These are phyloP conservation scores for Penstemon barbatus DNA, from an alignment of 257 asterid genomes.

Conservation along the genomic window DNA sequence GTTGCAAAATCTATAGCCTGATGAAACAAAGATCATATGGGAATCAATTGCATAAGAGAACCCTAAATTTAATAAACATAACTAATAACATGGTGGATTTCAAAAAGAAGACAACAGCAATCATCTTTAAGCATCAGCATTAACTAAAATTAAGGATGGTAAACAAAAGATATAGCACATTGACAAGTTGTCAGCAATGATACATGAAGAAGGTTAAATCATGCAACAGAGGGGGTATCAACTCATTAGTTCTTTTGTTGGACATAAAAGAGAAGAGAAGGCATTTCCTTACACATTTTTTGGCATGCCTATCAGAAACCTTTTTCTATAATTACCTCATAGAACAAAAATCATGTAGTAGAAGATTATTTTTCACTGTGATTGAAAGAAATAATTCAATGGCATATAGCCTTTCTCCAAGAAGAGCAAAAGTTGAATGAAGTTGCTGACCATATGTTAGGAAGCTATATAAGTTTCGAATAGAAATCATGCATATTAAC, in stretches of 20 bases:
- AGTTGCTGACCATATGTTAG: no score
- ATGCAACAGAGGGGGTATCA: background rate
- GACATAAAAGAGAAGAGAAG: constrained; percentile 6
- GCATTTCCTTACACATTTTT: constrained; percentile 7
- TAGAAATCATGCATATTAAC: no score
- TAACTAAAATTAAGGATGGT: background rate
- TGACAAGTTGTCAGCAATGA: constrained; percentile 4
- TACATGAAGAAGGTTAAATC: constrained; percentile 9
- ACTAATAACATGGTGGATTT: constrained; percentile 8
- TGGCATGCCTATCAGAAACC: background rate
- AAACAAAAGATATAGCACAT: constrained; percentile 9
- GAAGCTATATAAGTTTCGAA: no score
- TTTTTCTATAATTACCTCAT: background rate
- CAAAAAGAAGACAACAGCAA: constrained; percentile 5
- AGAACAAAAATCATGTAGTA: background rate
- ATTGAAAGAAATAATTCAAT: background rate
- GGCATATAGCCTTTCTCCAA: no score
- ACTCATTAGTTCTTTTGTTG: constrained; percentile 7
- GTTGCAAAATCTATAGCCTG: constrained; percentile 89
- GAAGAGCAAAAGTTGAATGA: no score
- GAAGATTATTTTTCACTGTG: background rate
- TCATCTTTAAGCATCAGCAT: constrained; percentile 17
- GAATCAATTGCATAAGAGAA: constrained; percentile 23
- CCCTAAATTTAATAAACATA: background rate
- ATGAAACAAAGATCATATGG: constrained; percentile 16